These are phyloP conservation scores for Sungouiozyma ichnusensis DNA, from an alignment of 805 yeast genomes.

Conservation along the genomic window DNA sequence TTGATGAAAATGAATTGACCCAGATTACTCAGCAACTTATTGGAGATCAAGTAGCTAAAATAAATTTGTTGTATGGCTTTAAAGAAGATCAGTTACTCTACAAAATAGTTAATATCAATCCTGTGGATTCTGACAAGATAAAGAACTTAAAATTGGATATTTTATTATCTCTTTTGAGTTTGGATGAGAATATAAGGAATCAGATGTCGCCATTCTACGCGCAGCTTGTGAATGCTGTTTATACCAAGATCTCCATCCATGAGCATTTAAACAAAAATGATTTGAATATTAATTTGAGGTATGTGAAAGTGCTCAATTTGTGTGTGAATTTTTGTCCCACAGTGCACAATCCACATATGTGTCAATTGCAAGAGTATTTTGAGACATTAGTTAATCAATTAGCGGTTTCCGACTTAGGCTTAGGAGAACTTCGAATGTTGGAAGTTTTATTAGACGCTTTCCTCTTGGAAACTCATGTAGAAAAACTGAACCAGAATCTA, in stretches of 20 bases:
- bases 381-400: conserved; percentile 3
- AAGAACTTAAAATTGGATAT: conserved; percentile 16
- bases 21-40: neutral
- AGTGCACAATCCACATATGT: conserved; percentile 6
- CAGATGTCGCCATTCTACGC: conserved; percentile 12
- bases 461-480: neutral
- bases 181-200: conserved; percentile 14
- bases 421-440: conserved; percentile 1
- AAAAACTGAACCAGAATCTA: neutral
- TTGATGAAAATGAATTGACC: neutral
- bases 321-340: conserved; percentile 12
- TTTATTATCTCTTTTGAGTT: conserved; percentile 11
- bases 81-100: neutral
- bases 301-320: conserved; percentile 12
- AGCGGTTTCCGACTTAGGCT: neutral
- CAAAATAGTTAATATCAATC: neutral
- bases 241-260: conserved; percentile 5
- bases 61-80: neutral
- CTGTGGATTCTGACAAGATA: conserved; percentile 1
- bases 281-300: conserved; percentile 10
- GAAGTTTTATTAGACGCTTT: neutral
- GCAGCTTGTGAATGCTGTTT: conserved; percentile 8
- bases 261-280: conserved; percentile 7
- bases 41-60: conserved; percentile 5
- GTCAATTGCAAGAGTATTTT: conserved; percentile 6